These are phyloP conservation scores for Umbilicus rupestris DNA, from an alignment of 164 flowering plant species.

Conservation along the genomic window DNA sequence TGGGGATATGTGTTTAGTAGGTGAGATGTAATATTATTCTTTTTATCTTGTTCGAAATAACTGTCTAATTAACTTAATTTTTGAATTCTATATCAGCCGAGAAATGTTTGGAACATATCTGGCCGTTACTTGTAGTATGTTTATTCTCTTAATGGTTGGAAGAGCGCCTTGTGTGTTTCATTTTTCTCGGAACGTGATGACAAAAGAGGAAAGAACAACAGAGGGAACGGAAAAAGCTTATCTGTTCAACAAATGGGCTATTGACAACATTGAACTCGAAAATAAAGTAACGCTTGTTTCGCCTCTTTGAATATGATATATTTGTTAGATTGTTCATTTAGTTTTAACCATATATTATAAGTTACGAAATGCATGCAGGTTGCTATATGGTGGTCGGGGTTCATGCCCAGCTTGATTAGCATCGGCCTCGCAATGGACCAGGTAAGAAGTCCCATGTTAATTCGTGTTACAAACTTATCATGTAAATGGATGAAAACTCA, in stretches of 20 bases:
- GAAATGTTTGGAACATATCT: neutral
- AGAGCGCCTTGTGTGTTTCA: neutral
- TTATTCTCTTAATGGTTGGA: neutral
- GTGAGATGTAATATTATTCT: neutral
- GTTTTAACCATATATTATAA: too few species aligned
- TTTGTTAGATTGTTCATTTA: too few species aligned
- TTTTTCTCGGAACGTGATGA: neutral
- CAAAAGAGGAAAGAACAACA: neutral
- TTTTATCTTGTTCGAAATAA: too few species aligned
- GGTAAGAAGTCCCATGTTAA: neutral
- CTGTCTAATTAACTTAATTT: neutral
- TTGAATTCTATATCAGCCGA: neutral
- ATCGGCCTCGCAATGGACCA: neutral
- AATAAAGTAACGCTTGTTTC: neutral
- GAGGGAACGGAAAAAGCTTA: neutral
- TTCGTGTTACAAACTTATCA: too few species aligned
- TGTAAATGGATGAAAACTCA: too few species aligned
- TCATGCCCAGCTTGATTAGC: neutral
- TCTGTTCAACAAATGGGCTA: neutral
- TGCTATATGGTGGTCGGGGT: neutral
- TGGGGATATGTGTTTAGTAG: neutral
- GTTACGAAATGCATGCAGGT: neutral
- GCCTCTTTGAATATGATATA: too few species aligned
- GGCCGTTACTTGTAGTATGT: neutral
- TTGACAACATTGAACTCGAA: neutral